Conservation (phyloP, 176 grass and related monocot genomes). For the Rhynchospora tenuis region DNA sequence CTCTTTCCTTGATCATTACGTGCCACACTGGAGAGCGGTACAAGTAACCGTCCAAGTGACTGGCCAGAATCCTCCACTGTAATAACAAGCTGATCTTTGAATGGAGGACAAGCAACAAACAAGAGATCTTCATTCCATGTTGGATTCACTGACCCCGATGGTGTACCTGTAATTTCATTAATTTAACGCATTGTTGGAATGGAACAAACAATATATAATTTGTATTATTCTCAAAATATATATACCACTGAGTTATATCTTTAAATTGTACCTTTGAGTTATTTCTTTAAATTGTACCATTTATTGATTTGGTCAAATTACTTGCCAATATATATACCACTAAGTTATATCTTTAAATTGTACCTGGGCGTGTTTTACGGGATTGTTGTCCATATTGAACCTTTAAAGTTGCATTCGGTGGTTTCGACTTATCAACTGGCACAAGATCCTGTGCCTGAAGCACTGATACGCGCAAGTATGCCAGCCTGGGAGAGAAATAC, state of each 20-base stretch:
- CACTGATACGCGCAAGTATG: conserved; percentile 45
- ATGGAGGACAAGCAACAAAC: conserved; percentile 67
- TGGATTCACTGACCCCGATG: conserved; percentile 28
- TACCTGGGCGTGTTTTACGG: conserved; percentile 27
- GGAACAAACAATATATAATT: not conserved
- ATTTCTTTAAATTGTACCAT: too few species aligned
- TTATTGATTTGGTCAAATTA: too few species aligned
- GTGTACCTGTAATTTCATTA: conserved; percentile 10
- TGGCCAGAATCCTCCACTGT: conserved; percentile 75
- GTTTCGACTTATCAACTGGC: conserved; percentile 28
- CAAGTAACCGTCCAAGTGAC: conserved; percentile 35
- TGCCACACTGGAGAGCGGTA: conserved; percentile 15
- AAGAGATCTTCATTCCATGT: conserved; percentile 84
- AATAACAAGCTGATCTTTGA: conserved; percentile 60
- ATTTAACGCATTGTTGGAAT: not conserved
- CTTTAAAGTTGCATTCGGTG: conserved; percentile 33
- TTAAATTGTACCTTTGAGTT: conserved; percentile 22
- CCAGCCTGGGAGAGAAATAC: conserved; percentile 63
- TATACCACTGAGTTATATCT: not conserved
- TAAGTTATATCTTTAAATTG: not conserved
- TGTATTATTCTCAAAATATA: not conserved
- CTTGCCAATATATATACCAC: too few species aligned
- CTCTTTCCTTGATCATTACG: conserved; percentile 47
- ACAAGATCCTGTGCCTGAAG: conserved; percentile 62
- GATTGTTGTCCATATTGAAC: conserved; percentile 47